A percentile compares a stretch with the other conserved stretches of the same genome.
Evolutionary conservation across 169 alveolate species (phyloP).

Genomic region (Cryptosporidium xiaoi): DNA sequence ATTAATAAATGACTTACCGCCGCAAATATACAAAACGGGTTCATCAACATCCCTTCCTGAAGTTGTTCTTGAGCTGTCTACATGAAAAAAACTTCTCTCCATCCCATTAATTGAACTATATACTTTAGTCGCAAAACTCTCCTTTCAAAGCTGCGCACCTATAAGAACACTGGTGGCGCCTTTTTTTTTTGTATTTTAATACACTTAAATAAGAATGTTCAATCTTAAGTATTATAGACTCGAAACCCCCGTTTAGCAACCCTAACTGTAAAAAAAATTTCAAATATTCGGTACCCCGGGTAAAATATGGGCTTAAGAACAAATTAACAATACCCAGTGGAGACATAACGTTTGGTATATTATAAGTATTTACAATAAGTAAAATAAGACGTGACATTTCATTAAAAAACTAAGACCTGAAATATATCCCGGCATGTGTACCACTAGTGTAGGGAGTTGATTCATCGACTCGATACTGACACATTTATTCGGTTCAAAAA

Average conservation of each 20-base stretch:
- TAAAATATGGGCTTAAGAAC: slow-evolving; percentile 11
- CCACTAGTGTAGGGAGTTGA: not conserved
- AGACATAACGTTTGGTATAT: slow-evolving; percentile 45
- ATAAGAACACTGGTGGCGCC: not conserved
- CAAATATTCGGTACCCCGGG: slow-evolving; percentile 26
- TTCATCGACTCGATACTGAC: too few species aligned
- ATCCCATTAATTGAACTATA: slow-evolving; percentile 10
- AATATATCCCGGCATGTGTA: slow-evolving; percentile 1
- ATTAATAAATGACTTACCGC: slow-evolving; percentile 58
- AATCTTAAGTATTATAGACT: too few species aligned
- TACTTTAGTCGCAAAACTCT: not conserved
- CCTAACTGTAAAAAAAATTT: not conserved
- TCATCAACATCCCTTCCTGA: slow-evolving; percentile 15
- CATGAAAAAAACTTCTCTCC: slow-evolving; percentile 13
- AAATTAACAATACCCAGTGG: slow-evolving; percentile 19
- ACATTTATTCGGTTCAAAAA: not conserved
- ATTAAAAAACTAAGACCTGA: not conserved
- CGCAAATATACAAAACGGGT: slow-evolving; percentile 76
- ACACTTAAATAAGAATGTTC: not conserved
- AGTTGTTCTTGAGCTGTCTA: not conserved
- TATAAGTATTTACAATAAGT: slow-evolving; percentile 11
- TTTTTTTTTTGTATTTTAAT: not conserved
- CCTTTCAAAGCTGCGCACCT: not conserved
- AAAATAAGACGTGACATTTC: slow-evolving; percentile 61
- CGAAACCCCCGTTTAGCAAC: too few species aligned